These are phyloP conservation scores for Hypericum perforatum DNA, from an alignment of 345 rosid species.

Conservation along the genomic window DNA sequence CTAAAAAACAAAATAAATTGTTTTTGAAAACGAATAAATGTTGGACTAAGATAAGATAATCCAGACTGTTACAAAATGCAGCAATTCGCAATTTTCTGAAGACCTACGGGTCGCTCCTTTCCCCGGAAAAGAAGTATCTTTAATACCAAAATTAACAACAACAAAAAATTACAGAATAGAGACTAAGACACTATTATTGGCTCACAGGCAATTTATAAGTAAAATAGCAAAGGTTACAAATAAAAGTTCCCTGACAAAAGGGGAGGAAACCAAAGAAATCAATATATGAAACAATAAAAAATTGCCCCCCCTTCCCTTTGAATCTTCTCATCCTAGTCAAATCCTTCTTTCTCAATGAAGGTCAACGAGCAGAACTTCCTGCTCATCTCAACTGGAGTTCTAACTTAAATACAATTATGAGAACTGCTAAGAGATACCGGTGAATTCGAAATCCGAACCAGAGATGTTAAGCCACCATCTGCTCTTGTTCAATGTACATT, in stretches of 20 bases:
- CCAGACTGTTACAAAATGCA: too few species aligned
- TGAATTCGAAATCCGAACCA: conserved; percentile 10
- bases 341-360: neutral
- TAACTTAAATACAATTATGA: conserved; percentile 14
- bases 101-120: too few species aligned
- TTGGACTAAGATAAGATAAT: too few species aligned
- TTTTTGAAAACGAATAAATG: too few species aligned
- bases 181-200: too few species aligned
- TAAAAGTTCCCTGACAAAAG: neutral
- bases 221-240: too few species aligned
- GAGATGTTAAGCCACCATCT: conserved; percentile 60
- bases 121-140: too few species aligned
- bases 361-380: conserved; percentile 15
- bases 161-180: too few species aligned
- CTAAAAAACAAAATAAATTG: too few species aligned
- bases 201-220: too few species aligned
- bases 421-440: conserved; percentile 26
- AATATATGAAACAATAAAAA: conserved; percentile 15
- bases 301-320: conserved; percentile 1
- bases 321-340: neutral
- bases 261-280: conserved; percentile 10
- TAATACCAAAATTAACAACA: too few species aligned
- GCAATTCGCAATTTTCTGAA: too few species aligned
- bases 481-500: conserved; percentile 69
- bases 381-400: conserved; percentile 11